These are phyloP conservation scores for Mucor sp. DNA, from an alignment of 371 early-diverging fungal genomes.

Conservation along the genomic window DNA sequence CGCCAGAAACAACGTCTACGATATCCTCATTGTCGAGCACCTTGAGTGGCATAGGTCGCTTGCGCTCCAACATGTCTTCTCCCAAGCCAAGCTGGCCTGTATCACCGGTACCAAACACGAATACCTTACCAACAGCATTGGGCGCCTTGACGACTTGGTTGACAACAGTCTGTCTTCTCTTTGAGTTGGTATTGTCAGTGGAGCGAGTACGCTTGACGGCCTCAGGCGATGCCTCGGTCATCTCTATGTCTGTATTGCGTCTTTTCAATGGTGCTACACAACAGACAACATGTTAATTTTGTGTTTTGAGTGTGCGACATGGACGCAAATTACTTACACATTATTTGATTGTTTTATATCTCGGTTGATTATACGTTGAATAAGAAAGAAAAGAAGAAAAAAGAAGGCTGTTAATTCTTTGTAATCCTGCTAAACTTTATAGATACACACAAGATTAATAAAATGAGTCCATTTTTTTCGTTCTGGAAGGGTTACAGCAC, in stretches of 20 bases:
- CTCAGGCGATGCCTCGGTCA: constrained; percentile 13
- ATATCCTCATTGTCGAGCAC: constrained; percentile 68
- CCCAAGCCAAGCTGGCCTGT: constrained; percentile 97
- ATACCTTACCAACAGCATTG: constrained; percentile 65
- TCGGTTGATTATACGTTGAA: not conserved
- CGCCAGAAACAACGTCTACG: constrained; percentile 84
- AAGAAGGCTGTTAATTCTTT: not conserved
- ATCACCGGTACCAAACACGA: constrained; percentile 94
- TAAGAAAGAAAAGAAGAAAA: not conserved
- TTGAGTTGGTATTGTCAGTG: not conserved
- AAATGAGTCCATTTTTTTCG: not conserved
- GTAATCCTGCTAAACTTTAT: not conserved
- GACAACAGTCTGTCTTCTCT: constrained; percentile 7
- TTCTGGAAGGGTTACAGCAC: not conserved
- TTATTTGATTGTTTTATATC: not conserved
- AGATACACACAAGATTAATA: not conserved
- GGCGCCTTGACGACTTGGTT: constrained; percentile 30
- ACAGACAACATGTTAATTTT: not conserved
- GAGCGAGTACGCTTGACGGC: constrained; percentile 18
- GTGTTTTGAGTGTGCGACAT: not conserved
- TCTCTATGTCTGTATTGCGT: constrained; percentile 26
- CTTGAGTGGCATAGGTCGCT: constrained; percentile 72
- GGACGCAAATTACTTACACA: not conserved
- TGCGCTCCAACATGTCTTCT: constrained; percentile 73
- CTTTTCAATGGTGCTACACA: constrained; percentile 11